These are phyloP conservation scores for Penicillium atrosanguineum DNA, from an alignment of 495 filamentous ascomycete genomes.

Conservation along the genomic window DNA sequence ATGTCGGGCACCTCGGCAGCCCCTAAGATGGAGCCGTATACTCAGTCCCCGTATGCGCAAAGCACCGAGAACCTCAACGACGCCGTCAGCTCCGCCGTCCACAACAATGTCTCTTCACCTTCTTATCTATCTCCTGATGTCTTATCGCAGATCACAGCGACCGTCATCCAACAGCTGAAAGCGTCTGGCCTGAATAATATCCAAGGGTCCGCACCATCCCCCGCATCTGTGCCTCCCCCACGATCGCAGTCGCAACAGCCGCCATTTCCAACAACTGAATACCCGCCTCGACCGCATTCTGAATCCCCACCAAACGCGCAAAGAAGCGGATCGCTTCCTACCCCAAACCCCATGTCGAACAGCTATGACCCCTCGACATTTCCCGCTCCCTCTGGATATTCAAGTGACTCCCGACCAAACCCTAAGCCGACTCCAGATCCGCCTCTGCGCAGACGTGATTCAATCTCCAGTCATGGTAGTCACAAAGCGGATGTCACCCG, in stretches of 20 bases:
- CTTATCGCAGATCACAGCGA: slow-evolving; percentile 51
- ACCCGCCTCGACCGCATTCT: slow-evolving; percentile 28
- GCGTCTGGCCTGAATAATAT: slow-evolving; percentile 39
- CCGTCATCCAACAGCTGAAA: slow-evolving; percentile 53
- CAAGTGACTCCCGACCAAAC: slow-evolving; percentile 24
- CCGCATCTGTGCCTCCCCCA: slow-evolving; percentile 18
- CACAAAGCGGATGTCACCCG: slow-evolving; percentile 30
- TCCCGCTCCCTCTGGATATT: slow-evolving; percentile 29
- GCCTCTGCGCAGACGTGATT: slow-evolving; percentile 22
- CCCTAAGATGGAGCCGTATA: slow-evolving; percentile 19
- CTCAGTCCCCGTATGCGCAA: slow-evolving; percentile 14
- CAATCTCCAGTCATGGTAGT: slow-evolving; percentile 38
- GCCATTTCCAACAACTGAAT: slow-evolving; percentile 25
- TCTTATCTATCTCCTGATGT: slow-evolving; percentile 48
- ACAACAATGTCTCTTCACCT: slow-evolving; percentile 29
- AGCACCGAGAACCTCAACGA: slow-evolving; percentile 39
- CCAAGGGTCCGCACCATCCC: slow-evolving; percentile 19
- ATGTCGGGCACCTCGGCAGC: slow-evolving; percentile 26
- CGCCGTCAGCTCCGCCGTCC: slow-evolving; percentile 47
- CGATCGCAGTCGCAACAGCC: slow-evolving; percentile 34
- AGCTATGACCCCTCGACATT: slow-evolving; percentile 41
- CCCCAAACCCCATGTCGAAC: slow-evolving; percentile 20
- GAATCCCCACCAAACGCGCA: slow-evolving; percentile 28
- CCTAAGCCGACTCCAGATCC: slow-evolving; percentile 22
- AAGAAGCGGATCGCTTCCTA: slow-evolving; percentile 19